These are phyloP conservation scores for Vitis rupestris DNA, from an alignment of 164 flowering plant genomes.

Conservation along the genomic window DNA sequence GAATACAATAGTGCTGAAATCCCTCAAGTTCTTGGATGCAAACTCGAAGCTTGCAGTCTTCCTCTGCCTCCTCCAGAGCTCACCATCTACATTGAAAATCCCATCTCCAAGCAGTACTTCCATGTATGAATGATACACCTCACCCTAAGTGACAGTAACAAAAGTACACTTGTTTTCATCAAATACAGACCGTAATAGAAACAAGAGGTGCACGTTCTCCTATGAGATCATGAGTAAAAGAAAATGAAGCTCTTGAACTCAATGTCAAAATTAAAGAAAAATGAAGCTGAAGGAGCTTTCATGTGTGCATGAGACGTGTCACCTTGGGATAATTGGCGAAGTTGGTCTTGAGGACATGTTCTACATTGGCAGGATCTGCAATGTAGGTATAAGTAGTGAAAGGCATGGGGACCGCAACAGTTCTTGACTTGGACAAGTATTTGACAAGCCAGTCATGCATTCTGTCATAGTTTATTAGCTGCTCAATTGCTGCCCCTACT, in stretches of 20 bases:
- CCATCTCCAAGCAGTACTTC: slow-evolving; percentile 93
- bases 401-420: slow-evolving; percentile 85
- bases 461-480: slow-evolving; percentile 62
- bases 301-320: not conserved
- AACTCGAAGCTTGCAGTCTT: slow-evolving; percentile 95
- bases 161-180: not conserved
- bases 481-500: slow-evolving; percentile 85
- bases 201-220: too few species aligned
- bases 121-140: slow-evolving; percentile 89
- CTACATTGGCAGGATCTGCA: slow-evolving; percentile 87
- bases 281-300: not conserved
- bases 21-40: slow-evolving; percentile 91
- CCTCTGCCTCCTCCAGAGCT: slow-evolving; percentile 83
- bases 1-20: slow-evolving; percentile 83
- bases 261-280: not conserved
- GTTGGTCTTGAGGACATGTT: slow-evolving; percentile 83
- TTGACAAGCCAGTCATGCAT: slow-evolving; percentile 94
- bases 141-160: slow-evolving; percentile 39
- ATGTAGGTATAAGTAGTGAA: slow-evolving; percentile 84
- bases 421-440: slow-evolving; percentile 50
- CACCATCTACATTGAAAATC: slow-evolving; percentile 94
- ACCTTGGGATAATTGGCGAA: slow-evolving; percentile 95
- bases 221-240: not conserved
- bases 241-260: not conserved
- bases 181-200: not conserved